Conservation (phyloP, 2,329 filamentous ascomycete genomes). For the Falciphora oryzae region DNA sequence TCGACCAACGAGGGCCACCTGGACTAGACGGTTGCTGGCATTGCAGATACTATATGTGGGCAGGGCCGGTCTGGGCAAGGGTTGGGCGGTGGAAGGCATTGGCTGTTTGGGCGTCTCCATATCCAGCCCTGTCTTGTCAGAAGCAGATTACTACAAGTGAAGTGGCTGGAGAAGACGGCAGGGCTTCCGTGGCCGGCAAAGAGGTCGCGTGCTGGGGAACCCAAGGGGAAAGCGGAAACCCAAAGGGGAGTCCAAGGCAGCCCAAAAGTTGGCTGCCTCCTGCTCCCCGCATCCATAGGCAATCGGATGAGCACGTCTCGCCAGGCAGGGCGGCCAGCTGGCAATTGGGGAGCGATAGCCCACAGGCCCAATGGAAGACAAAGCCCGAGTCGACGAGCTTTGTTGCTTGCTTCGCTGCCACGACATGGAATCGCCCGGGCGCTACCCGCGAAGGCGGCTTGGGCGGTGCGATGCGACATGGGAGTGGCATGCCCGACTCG, state of each 20-base stretch:
- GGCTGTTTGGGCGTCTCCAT: not conserved
- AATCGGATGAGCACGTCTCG: not conserved
- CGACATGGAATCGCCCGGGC: not conserved
- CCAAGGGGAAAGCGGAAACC: not conserved
- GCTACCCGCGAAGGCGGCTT: not conserved
- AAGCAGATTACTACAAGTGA: not conserved
- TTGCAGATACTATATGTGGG: not conserved
- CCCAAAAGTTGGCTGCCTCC: not conserved
- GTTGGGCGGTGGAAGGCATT: not conserved
- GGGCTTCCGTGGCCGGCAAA: not conserved
- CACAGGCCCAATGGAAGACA: no score
- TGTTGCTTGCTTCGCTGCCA: no score
- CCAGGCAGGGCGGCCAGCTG: no score
- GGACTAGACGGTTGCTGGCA: not conserved
- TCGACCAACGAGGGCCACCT: not conserved
- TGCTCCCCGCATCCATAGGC: not conserved
- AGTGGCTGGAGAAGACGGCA: not conserved
- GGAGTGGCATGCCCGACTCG: not conserved
- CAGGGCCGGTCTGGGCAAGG: not conserved
- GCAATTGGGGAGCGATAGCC: no score
- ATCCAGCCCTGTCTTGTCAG: not conserved
- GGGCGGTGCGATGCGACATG: no score
- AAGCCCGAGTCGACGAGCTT: no score
- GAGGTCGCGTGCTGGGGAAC: not conserved
- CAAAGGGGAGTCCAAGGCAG: no score